Percentiles rank a stretch among this genome's conserved stretches.
phyloP scores from a whole-genome alignment of 1,284 basidiomycete species.

The Sporisorium graminicola region DNA sequence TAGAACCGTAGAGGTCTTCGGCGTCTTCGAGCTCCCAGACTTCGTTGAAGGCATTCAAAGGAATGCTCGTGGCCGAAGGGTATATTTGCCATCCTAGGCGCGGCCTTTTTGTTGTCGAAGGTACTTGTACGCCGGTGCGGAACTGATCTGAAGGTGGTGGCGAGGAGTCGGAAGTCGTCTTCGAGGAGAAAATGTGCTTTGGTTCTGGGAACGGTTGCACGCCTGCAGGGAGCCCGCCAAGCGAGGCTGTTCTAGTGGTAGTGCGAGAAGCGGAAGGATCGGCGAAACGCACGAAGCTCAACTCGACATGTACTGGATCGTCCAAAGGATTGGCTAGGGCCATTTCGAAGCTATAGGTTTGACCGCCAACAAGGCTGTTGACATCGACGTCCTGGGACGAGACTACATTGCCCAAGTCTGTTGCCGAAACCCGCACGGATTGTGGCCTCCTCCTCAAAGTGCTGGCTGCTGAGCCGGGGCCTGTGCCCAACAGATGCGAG shows the following conservation, averaged over 20 bases:
- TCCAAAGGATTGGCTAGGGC: slow-evolving; percentile 60
- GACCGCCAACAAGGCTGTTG: slow-evolving; percentile 31
- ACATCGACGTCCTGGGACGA: slow-evolving; percentile 43
- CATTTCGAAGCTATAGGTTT: slow-evolving; percentile 55
- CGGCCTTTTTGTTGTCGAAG: neutral
- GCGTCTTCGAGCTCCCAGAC: slow-evolving; percentile 61
- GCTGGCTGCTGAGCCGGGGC: slow-evolving; percentile 5
- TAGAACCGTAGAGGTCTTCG: slow-evolving; percentile 39
- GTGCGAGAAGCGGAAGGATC: slow-evolving; percentile 2
- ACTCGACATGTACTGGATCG: slow-evolving; percentile 55
- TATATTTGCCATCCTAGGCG: slow-evolving; percentile 37
- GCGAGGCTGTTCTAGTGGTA: neutral
- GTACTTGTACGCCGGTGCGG: neutral
- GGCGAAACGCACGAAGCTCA: slow-evolving; percentile 47
- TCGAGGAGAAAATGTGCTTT: slow-evolving; percentile 31
- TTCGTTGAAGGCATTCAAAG: slow-evolving; percentile 57
- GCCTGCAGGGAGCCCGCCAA: neutral
- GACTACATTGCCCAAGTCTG: slow-evolving; percentile 4
- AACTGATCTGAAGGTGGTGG: neutral
- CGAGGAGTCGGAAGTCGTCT: neutral
- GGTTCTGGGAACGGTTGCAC: slow-evolving; percentile 29
- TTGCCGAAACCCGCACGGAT: slow-evolving; percentile 11
- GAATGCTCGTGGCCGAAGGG: slow-evolving; percentile 40
- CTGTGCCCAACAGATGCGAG: neutral
- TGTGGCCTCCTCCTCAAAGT: slow-evolving; percentile 29